Percentiles rank a stretch among this genome's conserved stretches.
phyloP scores from a whole-genome alignment of 2,329 filamentous ascomycete species.

The Thermoascus crustaceus region DNA sequence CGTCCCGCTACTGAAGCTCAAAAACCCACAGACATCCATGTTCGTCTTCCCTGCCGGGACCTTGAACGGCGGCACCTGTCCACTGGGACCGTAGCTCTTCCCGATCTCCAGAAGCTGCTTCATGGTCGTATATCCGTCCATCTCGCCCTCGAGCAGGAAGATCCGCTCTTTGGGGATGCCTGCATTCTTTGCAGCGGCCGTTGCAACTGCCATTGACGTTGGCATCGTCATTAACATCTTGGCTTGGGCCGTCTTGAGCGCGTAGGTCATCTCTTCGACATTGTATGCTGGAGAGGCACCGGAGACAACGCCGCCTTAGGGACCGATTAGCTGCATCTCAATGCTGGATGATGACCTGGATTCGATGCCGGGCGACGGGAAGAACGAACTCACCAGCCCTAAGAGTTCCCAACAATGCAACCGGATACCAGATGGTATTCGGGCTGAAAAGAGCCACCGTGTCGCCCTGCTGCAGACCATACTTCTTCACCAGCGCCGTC shows the following conservation, averaged over 20 bases:
- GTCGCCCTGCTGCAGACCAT: slow-evolving; percentile 47
- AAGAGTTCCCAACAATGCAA: slow-evolving; percentile 52
- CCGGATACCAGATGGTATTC: slow-evolving; percentile 61
- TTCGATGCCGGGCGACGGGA: too few species aligned
- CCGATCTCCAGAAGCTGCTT: slow-evolving; percentile 26
- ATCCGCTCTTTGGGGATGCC: slow-evolving; percentile 46
- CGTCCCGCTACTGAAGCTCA: slow-evolving; percentile 44
- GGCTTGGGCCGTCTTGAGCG: slow-evolving; percentile 49
- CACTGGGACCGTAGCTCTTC: slow-evolving; percentile 28
- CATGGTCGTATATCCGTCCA: slow-evolving; percentile 42
- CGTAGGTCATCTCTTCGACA: slow-evolving; percentile 60
- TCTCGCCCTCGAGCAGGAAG: slow-evolving; percentile 49
- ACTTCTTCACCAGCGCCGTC: slow-evolving; percentile 50
- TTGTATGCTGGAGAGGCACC: slow-evolving; percentile 60
- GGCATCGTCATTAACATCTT: slow-evolving; percentile 52
- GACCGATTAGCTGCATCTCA: too few species aligned
- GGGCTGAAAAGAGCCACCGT: slow-evolving; percentile 54
- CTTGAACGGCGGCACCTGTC: slow-evolving; percentile 44
- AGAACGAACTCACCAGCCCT: slow-evolving; percentile 47
- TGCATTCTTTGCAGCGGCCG: slow-evolving; percentile 46
- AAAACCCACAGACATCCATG: slow-evolving; percentile 46
- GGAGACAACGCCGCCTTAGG: slow-evolving; percentile 51
- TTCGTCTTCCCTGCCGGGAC: slow-evolving; percentile 48
- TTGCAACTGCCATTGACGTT: slow-evolving; percentile 47
- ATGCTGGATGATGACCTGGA: too few species aligned